Base-by-base conservation (phyloP, 225 moss, liverwort and hornwort species). In the Neckera pumila region DNA sequence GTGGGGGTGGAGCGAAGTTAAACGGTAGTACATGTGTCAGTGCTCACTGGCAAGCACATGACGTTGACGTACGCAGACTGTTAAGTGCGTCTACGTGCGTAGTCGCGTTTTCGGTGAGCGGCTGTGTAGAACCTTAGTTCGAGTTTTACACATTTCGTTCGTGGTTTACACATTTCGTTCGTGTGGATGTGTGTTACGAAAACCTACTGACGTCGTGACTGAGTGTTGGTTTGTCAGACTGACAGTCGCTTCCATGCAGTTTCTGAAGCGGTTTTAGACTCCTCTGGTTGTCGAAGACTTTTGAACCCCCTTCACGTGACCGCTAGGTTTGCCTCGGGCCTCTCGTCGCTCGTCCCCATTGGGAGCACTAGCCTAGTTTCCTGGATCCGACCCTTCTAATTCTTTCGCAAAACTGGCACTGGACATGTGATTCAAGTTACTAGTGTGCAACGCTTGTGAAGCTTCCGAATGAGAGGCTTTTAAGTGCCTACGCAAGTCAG, bases 261-360 rank as follows among this genome's bases (percentile, higher is more conserved):
- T 51, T 76, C 84, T 84, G 79, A 78, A 62, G n/a, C 81, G 49
- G 75, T 40, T 67, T 27, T 83, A 66, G 83, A 67, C 28, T 83
- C 53, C 34, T 80, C 56, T 75, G 85, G 31, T 64, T 65, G 61
- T 40, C 42, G 67, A 72, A 87, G 87, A 73, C 81, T 53, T 77
- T 76, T 57, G 91, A 89, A 89, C 89, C 86, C 84, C 20, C 57
- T 86, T 90, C 71, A 47, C 72, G n/a, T 85, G 80, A 80, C 87
- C 64, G 65, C 81, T 88, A 81, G 75, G 74, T 81, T 80, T 59
- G 59, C 17, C 58, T 82, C 51, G 64, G 51, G 49, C 9, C 31
- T 34, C 22, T 13, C 36, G 45, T 16, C 28, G 6, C 31, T 56
- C 43, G 51, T 59, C 60, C 49, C 84, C 65, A 72, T 80, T 33